These are phyloP conservation scores for Lentinula raphanica DNA, from an alignment of 768 basidiomycete genomes.

Conservation along the genomic window DNA sequence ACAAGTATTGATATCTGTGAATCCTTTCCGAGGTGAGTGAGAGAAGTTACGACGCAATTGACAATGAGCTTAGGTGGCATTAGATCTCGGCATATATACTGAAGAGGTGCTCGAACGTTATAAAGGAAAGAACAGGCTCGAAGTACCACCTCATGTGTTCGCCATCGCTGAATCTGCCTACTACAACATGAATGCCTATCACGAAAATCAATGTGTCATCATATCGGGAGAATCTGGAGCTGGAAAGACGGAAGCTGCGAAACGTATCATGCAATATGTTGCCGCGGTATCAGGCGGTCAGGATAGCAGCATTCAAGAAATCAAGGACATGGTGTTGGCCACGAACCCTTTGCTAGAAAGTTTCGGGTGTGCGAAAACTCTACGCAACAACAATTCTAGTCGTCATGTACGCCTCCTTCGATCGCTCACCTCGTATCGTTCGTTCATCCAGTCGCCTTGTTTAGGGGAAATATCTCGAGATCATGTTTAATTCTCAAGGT, in stretches of 20 bases:
- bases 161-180: constrained; percentile 95
- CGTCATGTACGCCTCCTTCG: constrained; percentile 72
- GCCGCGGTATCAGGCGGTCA: constrained; percentile 90
- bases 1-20: constrained; percentile 97
- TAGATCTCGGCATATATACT: constrained; percentile 98
- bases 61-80: constrained; percentile 8
- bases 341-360: constrained; percentile 97
- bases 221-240: constrained; percentile 99
- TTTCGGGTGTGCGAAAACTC: constrained; percentile 98
- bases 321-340: constrained; percentile 99
- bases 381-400: constrained; percentile 98
- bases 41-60: background rate
- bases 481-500: constrained; percentile 93
- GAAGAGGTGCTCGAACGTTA: constrained; percentile 81
- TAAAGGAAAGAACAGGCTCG: constrained; percentile 94
- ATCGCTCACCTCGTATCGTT: constrained; percentile 4
- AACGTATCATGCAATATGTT: constrained; percentile 99
- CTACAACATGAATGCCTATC: constrained; percentile 99
- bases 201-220: constrained; percentile 99
- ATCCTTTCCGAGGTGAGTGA: constrained; percentile 83
- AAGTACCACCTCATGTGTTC: constrained; percentile 98
- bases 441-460: constrained; percentile 15
- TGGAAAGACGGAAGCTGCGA: constrained; percentile 98
- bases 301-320: constrained; percentile 90
- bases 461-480: constrained; percentile 97